phyloP scores from a whole-genome alignment of 306 rosid species.

The Cyclanthera cordifolia region DNA sequence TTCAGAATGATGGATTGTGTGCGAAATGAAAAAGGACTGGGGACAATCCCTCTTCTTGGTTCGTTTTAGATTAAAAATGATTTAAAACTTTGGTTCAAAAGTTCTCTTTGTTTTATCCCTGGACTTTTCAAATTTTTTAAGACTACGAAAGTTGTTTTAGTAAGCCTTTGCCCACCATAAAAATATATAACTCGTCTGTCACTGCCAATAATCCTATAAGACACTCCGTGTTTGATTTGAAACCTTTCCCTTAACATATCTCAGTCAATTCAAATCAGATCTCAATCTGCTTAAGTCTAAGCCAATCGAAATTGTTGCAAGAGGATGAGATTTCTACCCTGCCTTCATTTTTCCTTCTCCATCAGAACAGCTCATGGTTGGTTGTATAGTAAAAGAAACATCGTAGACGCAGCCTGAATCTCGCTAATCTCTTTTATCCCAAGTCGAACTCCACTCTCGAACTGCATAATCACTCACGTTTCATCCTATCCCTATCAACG shows the following conservation, averaged over 20 bases:
- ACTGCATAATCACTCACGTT: background rate
- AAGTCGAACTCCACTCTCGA: background rate
- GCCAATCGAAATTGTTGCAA: background rate
- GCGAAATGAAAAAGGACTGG: too few relatives aligned
- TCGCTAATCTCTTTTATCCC: background rate
- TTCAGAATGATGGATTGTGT: background rate
- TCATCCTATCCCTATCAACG: background rate
- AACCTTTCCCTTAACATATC: background rate
- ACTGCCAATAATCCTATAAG: background rate
- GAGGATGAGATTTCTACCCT: background rate
- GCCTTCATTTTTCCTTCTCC: background rate
- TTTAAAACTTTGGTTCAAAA: background rate
- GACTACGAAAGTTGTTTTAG: background rate
- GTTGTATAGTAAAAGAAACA: background rate
- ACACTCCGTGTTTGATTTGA: background rate
- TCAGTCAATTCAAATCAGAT: background rate
- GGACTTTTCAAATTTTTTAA: too few relatives aligned
- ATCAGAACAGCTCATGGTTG: background rate
- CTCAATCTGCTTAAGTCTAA: background rate
- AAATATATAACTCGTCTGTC: background rate
- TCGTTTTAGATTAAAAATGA: too few relatives aligned
- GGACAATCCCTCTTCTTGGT: too few relatives aligned
- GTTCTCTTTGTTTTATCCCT: background rate
- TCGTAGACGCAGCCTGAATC: background rate
- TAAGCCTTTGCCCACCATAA: background rate